Percentiles rank a stretch among this genome's conserved stretches.
phyloP scores from a whole-genome alignment of 225 moss, liverwort and hornwort genomes.

The Polytrichum commune region DNA sequence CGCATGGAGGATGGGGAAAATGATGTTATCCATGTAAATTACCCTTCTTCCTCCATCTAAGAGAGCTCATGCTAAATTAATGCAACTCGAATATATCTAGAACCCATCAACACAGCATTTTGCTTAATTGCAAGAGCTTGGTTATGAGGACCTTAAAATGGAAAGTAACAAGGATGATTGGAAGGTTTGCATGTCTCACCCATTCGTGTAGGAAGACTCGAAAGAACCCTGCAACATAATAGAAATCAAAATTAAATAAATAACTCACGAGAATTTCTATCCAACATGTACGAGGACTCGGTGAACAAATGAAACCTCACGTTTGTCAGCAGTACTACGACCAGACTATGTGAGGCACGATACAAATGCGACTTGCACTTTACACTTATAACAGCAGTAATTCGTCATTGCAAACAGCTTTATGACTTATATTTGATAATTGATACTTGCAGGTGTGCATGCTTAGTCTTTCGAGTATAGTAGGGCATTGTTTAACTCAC shows the following conservation, averaged over 20 bases:
- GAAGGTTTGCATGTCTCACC: constrained; percentile 1
- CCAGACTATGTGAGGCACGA: neutral
- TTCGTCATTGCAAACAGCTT: neutral
- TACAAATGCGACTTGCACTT: neutral
- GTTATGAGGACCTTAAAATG: neutral
- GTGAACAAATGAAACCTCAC: neutral
- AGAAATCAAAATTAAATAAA: neutral
- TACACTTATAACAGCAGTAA: neutral
- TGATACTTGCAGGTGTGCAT: too few relatives aligned
- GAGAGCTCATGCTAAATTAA: too few relatives aligned
- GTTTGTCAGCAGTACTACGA: neutral
- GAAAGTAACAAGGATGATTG: neutral
- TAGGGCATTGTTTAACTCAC: neutral
- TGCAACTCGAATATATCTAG: too few relatives aligned
- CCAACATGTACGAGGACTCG: too few relatives aligned
- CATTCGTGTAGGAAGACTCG: neutral
- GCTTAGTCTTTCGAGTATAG: too few relatives aligned
- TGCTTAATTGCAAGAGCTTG: too few relatives aligned
- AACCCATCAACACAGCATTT: too few relatives aligned
- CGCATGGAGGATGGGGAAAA: too few relatives aligned
- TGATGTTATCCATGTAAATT: too few relatives aligned
- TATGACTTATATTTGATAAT: too few relatives aligned
- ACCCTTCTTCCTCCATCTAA: too few relatives aligned
- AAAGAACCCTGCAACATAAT: constrained; percentile 1
- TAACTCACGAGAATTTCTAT: too few relatives aligned